Evolutionary conservation across 345 rosid species (phyloP), one percentile per base, ranked within the genome.

Genomic region (Stellera chamaejasme): DNA sequence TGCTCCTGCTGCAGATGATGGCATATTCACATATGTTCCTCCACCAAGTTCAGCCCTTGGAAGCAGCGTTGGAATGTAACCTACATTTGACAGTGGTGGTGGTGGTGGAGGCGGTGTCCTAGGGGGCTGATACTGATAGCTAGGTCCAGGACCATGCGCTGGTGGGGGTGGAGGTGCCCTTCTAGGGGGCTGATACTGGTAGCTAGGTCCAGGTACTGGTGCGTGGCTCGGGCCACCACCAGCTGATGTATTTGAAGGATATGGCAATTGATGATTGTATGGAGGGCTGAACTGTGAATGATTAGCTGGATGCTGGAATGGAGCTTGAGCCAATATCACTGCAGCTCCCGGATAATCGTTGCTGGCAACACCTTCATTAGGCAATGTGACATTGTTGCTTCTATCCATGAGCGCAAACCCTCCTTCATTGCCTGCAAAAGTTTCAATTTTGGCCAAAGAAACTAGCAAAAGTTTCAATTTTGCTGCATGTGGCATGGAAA

Each of bases 101-200:
- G 80, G 84, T 13, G 77, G 82, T 0, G 83, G 85, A 3, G 77
- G 82, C 13, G 79, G 83, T 54, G 77, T 52, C 27, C 51, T 76
- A 13, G 76, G 68, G 41, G 84, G 78, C 25, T 27, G 66, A 52
- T 69, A 66, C 25, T 27, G 66, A 52, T 69, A 66, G 65, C 66
- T 56, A 11, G 72, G 69, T 47, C 75, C 78, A 25, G 58, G 69
- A 2, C 23, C 23, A 19, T 0, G 81, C 1, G 80, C 82, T 12
- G 77, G 82, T 1, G 83, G 85, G 2, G 77, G 81, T n/a, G 83
- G 85, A 2, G 77, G 81, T n/a, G 79, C 82, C 54, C 76, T 52
- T 28, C 53, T 76, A 13, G 77, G 68, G 39, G 84, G 79, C 23
- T 27, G 65, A 19, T 19, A 19, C 23, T 19, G 23, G 49, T 69